phyloP scores from a whole-genome alignment of 495 filamentous ascomycete genomes.

The Astrothelium subdiscretum region DNA sequence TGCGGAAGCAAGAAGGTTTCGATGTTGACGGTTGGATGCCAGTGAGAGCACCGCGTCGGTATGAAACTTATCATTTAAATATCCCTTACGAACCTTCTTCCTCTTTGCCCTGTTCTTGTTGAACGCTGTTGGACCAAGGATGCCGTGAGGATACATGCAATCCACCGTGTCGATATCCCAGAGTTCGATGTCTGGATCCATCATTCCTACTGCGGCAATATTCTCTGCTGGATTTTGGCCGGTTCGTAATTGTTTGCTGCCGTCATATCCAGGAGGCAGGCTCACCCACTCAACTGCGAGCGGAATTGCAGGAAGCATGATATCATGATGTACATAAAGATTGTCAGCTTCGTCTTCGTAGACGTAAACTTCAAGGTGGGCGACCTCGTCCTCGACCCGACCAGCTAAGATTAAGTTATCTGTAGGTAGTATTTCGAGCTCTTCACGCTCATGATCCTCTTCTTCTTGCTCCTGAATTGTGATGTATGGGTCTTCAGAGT shows the following conservation, averaged over 20 bases:
- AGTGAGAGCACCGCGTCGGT: constrained; percentile 87
- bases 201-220: constrained; percentile 89
- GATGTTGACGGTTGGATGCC: constrained; percentile 80
- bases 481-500: constrained; percentile 92
- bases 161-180: constrained; percentile 96
- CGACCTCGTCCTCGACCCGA: constrained; percentile 92
- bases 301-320: constrained; percentile 96
- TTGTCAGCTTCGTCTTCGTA: constrained; percentile 93
- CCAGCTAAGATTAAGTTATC: constrained; percentile 88
- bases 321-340: constrained; percentile 97
- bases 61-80: constrained; percentile 83
- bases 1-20: constrained; percentile 88
- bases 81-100: constrained; percentile 73
- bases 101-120: constrained; percentile 53
- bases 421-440: constrained; percentile 80
- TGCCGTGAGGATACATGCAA: constrained; percentile 94
- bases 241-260: not conserved
- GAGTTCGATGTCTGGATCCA: constrained; percentile 97
- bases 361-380: constrained; percentile 92
- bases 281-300: constrained; percentile 94
- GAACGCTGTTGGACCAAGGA: constrained; percentile 59
- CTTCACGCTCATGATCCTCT: constrained; percentile 81
- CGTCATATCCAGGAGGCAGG: constrained; percentile 61
- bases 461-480: constrained; percentile 70
- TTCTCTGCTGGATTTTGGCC: constrained; percentile 49